Percentiles rank a stretch among this genome's conserved stretches.
Conservation (phyloP, 78 protist genomes). For the Planoprotostelium fungivorum region DNA sequence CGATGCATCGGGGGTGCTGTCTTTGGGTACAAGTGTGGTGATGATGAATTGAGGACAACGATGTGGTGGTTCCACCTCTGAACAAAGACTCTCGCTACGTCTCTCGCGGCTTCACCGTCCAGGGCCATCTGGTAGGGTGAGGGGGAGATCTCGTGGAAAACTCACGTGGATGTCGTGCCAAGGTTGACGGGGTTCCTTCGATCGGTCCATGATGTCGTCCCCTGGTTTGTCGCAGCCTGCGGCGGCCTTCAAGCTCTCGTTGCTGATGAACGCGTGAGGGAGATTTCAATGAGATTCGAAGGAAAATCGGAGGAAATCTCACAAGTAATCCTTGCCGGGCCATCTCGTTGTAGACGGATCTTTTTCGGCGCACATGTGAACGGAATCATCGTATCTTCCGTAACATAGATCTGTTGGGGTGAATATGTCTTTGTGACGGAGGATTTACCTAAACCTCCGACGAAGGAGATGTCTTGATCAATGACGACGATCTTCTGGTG, state of each 20-base stretch:
- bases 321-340: conserved; percentile 47
- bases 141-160: no score
- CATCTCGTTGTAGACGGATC: neutral
- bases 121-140: neutral
- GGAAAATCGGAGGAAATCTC: conserved; percentile 4
- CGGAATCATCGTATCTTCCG: neutral
- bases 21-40: neutral
- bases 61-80: conserved; percentile 42
- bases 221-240: neutral
- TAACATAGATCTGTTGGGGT: neutral
- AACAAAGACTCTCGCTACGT: conserved; percentile 61
- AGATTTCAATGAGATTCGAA: conserved; percentile 1
- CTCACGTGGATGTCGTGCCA: conserved; percentile 75
- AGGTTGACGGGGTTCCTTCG: conserved; percentile 62
- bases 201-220: conserved; percentile 21
- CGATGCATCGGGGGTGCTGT: neutral
- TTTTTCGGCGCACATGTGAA: neutral
- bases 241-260: neutral
- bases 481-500: conserved; percentile 64
- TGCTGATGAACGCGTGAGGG: neutral
- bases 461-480: conserved; percentile 38
- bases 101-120: conserved; percentile 54
- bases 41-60: neutral
- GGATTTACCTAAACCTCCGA: conserved; percentile 50
- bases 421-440: no score